Base-by-base conservation (phyloP, 2,329 filamentous ascomycete species). In the Phaeosphaeriaceae sp. region DNA sequence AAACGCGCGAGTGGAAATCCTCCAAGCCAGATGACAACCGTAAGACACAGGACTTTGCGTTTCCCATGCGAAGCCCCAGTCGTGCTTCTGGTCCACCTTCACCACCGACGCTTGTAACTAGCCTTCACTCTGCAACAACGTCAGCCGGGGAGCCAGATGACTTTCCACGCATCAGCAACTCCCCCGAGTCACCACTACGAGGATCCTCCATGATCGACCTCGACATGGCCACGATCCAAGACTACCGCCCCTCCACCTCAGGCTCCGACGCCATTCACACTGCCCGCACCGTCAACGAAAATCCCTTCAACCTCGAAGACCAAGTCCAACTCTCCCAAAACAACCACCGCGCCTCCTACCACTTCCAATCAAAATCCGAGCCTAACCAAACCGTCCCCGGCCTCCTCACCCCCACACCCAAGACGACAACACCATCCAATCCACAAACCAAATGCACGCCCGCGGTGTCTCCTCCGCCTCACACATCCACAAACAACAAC, bases 261-360 rank as follows among this genome's bases (percentile, higher is more conserved):
- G 70, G 66, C 37, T 78, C 72, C 11, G 63, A 66, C 34, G 60
- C 62, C 8, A 67, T 73, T 0, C 66, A 71, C 47, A 72, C 56
- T 47, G 71, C 64, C 13, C 63, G 61, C 38, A 75, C 71, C 16
- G 72, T 73, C 32, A 76, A 70, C 43, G 76, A 76, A 4, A 76
- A 80, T 46, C 78, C 78, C 1, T 81, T 81, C 56, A 78, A 80
- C 57, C 72, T 80, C 6, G 78, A 80, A 54, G 76, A 80, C 42
- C 73, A 74, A 45, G 65, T 74, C 7, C 64, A 72, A 26, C 62
- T 74, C 9, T 71, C 71, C 0, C 57, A 72, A 26, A 71, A 66
- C 36, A 74, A 71, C 45, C 69, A 74, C 38, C 71, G 73, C 23
- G 64, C 67, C 17, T 73, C 70, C 0, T 73, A 70, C 41, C 73